Conservation (phyloP, 345 rosid genomes). For the Physaria fendleri region DNA sequence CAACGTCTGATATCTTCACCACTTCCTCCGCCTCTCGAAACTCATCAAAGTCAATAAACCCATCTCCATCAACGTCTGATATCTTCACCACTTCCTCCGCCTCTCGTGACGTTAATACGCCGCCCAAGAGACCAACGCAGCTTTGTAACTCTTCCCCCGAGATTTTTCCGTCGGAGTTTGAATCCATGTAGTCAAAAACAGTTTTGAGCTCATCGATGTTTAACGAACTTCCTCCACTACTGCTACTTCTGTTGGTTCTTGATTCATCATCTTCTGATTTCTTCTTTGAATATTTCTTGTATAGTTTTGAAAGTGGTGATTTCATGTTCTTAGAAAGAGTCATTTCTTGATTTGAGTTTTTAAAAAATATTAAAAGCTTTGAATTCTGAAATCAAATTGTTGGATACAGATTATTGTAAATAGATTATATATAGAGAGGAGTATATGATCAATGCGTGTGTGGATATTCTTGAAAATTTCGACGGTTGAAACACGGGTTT, state of each 20-base stretch:
- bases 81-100: constrained; percentile 42
- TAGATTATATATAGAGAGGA: constrained; percentile 7
- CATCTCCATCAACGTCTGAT: constrained; percentile 53
- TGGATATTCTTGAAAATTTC: constrained; percentile 8
- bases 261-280: constrained; percentile 11
- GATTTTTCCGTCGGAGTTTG: constrained; percentile 51
- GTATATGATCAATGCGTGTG: constrained; percentile 3
- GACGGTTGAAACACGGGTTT: constrained; percentile 25
- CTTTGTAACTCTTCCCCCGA: constrained; percentile 46
- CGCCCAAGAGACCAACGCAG: constrained; percentile 41
- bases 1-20: constrained; percentile 37
- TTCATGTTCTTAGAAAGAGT: background rate
- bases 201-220: constrained; percentile 20
- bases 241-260: background rate
- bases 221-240: background rate
- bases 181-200: constrained; percentile 49
- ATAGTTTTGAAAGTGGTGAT: constrained; percentile 20
- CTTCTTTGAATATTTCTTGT: constrained; percentile 26
- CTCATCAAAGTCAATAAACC: constrained; percentile 47
- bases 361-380: background rate
- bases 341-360: background rate
- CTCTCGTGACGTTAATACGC: constrained; percentile 37
- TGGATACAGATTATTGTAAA: background rate
- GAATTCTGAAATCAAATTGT: background rate
- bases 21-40: constrained; percentile 52